A percentile compares a stretch with the other conserved stretches of the same genome.
phyloP scores from a whole-genome alignment of 1,284 basidiomycete genomes.

The Rhodotorula sp. region DNA sequence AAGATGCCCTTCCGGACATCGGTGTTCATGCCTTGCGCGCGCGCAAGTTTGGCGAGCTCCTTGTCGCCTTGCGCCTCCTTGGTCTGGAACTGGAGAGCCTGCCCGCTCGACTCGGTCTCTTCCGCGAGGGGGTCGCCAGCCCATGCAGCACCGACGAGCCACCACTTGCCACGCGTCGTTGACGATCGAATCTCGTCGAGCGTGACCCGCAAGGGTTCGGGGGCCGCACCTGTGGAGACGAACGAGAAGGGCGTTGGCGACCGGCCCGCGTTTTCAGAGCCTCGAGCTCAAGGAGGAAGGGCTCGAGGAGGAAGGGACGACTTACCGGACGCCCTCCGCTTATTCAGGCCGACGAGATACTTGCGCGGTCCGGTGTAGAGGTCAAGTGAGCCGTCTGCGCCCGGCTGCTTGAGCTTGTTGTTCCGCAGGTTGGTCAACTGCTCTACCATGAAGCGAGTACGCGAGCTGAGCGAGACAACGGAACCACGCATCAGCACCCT shows the following conservation, averaged over 20 bases:
- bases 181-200: conserved; percentile 82
- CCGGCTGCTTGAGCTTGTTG: conserved; percentile 69
- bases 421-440: conserved; percentile 85
- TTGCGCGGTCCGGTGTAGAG: conserved; percentile 76
- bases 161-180: conserved; percentile 92
- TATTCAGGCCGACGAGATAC: conserved; percentile 74
- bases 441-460: conserved; percentile 89
- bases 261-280: too few species aligned
- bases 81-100: conserved; percentile 13
- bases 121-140: conserved; percentile 83
- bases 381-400: conserved; percentile 63
- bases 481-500: not conserved
- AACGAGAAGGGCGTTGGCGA: not conserved
- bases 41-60: conserved; percentile 72
- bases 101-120: not conserved
- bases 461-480: conserved; percentile 58
- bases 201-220: conserved; percentile 79
- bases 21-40: conserved; percentile 97
- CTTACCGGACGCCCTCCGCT: conserved; percentile 61
- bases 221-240: conserved; percentile 43
- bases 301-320: not conserved
- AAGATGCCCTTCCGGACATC: conserved; percentile 90
- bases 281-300: too few species aligned
- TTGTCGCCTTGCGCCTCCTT: conserved; percentile 51
- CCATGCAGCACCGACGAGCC: conserved; percentile 97